Evolutionary conservation across 192 early-diverging fungal genomes (phyloP).

Genomic region (Coemansia sp.): DNA sequence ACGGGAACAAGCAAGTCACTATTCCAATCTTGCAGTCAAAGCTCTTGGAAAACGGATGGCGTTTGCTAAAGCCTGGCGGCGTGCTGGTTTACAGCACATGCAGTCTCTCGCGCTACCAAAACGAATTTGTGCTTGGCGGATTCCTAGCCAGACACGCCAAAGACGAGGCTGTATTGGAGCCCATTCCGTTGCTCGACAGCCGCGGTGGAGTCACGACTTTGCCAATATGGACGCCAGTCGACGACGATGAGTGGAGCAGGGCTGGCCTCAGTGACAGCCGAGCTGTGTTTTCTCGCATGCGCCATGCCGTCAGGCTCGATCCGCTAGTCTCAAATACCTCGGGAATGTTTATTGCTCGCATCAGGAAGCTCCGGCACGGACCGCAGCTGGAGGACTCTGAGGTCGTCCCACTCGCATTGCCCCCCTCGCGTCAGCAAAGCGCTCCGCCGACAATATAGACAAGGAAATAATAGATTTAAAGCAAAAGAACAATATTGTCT

Average conservation of each 20-base stretch:
- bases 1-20: conserved; percentile 60
- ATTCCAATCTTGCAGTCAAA: conserved; percentile 61
- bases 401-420: background rate
- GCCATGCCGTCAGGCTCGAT: conserved; percentile 36
- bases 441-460: background rate
- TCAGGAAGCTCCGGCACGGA: conserved; percentile 63
- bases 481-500: background rate
- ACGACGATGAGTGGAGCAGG: conserved; percentile 20
- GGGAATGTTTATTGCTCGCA: conserved; percentile 74
- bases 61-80: conserved; percentile 72
- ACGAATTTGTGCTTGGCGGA: conserved; percentile 84
- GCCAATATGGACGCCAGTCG: conserved; percentile 5
- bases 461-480: background rate
- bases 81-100: conserved; percentile 91
- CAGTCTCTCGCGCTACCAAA: conserved; percentile 75
- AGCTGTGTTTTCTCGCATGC: conserved; percentile 21
- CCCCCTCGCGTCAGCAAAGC: background rate
- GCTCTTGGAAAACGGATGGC: conserved; percentile 79
- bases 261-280: conserved; percentile 2
- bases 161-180: conserved; percentile 33
- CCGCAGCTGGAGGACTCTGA: background rate
- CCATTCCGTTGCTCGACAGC: background rate
- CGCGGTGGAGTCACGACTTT: background rate
- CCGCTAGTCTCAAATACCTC: conserved; percentile 45
- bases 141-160: conserved; percentile 62